Conservation (phyloP, 2,329 filamentous ascomycete species). For the Laburnicola sp. region DNA sequence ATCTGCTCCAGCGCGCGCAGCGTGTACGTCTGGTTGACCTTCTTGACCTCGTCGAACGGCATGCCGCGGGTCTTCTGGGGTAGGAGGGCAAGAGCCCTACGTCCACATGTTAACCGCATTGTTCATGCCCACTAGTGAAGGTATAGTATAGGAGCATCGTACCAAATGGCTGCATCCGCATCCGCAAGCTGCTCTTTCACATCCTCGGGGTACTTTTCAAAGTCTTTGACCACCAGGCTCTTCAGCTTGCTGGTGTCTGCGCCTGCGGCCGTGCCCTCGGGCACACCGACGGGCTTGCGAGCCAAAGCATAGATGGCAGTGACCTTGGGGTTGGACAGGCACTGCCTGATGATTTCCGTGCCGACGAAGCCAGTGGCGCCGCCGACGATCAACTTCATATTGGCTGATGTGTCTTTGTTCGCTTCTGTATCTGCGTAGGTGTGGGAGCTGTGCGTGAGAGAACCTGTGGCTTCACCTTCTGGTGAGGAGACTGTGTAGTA, state of each 20-base stretch:
- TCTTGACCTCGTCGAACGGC: constrained; percentile 7
- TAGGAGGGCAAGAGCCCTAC: constrained; percentile 5
- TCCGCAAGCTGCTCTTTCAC: constrained; percentile 10
- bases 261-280: neutral
- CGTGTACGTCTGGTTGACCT: constrained; percentile 7
- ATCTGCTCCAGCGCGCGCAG: constrained; percentile 4
- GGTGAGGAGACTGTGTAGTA: no score
- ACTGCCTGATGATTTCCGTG: constrained; percentile 4
- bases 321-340: constrained; percentile 2
- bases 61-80: constrained; percentile 3
- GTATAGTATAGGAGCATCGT: neutral
- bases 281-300: constrained; percentile 2
- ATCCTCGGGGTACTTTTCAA: constrained; percentile 8
- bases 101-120: neutral
- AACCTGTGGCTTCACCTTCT: no score
- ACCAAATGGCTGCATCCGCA: constrained; percentile 10
- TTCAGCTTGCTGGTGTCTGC: constrained; percentile 6
- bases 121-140: neutral
- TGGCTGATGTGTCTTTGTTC: neutral
- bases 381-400: constrained; percentile 9
- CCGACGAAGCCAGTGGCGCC: constrained; percentile 9
- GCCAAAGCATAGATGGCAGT: constrained; percentile 4
- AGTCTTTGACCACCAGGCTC: constrained; percentile 9
- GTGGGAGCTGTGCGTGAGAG: neutral
- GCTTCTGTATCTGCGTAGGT: neutral